Evolutionary conservation across 371 early-diverging fungal species (phyloP).

Genomic region (Mortierella sp.): DNA sequence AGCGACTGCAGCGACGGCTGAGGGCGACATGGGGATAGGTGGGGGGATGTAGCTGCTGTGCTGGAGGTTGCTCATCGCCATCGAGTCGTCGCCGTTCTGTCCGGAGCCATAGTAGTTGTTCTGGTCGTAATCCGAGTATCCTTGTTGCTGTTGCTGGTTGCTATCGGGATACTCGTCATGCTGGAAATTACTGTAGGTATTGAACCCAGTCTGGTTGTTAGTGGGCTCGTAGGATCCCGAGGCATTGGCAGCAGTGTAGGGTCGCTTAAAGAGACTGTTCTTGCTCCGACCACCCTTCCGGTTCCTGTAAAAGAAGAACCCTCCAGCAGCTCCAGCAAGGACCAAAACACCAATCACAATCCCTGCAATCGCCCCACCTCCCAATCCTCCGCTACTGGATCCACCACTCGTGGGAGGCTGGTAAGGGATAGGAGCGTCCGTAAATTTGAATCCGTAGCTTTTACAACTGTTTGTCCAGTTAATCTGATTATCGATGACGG

Average conservation of each 20-base stretch:
- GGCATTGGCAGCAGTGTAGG: constrained; percentile 26
- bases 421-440: constrained; percentile 32
- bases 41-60: constrained; percentile 44
- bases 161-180: constrained; percentile 30
- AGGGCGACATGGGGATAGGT: constrained; percentile 40
- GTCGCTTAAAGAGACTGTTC: constrained; percentile 34
- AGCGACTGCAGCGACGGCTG: constrained; percentile 36
- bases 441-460: constrained; percentile 48
- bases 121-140: constrained; percentile 21
- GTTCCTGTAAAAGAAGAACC: constrained; percentile 23
- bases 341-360: constrained; percentile 33
- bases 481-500: constrained; percentile 41
- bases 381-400: not conserved
- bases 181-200: constrained; percentile 35
- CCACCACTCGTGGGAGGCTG: constrained; percentile 27
- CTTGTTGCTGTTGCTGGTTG: constrained; percentile 1
- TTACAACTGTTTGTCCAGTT: constrained; percentile 35
- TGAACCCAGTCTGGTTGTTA: constrained; percentile 31
- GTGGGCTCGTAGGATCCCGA: constrained; percentile 23
- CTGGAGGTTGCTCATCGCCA: constrained; percentile 41
- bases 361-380: constrained; percentile 36
- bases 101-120: constrained; percentile 41
- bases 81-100: constrained; percentile 35
- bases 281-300: constrained; percentile 26
- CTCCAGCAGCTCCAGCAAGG: constrained; percentile 13